Percentiles rank a stretch among this genome's conserved stretches.
Conservation (phyloP, 1,139 yeast species). For the Nakaseomyces bracarensis region DNA sequence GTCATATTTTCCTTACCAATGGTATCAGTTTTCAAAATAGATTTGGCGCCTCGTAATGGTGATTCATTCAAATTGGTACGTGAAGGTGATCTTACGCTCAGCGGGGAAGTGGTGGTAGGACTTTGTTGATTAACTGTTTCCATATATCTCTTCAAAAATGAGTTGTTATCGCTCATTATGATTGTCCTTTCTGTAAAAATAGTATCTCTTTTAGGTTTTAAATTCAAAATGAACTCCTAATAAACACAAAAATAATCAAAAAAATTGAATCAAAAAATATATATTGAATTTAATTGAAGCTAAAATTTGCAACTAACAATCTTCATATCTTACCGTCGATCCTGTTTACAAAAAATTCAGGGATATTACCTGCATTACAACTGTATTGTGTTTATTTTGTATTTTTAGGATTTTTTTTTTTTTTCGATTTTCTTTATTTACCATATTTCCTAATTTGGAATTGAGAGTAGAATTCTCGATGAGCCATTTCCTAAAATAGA, state of each 20-base stretch:
- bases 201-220: no score
- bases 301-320: neutral
- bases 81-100: neutral
- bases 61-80: constrained; percentile 5
- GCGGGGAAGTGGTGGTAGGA: neutral
- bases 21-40: neutral
- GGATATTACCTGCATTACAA: no score
- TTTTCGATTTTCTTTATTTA: constrained; percentile 7
- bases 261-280: no score
- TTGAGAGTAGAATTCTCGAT: neutral
- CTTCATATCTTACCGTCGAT: no score
- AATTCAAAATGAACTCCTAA: no score
- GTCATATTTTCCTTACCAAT: constrained; percentile 10
- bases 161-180: constrained; percentile 12
- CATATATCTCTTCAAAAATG: constrained; percentile 26
- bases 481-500: constrained; percentile 1
- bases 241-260: no score
- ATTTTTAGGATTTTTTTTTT: neutral
- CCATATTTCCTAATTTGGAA: constrained; percentile 11
- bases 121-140: constrained; percentile 10
- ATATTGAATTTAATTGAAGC: no score
- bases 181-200: neutral
- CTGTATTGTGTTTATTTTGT: neutral
- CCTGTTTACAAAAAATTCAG: neutral
- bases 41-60: constrained; percentile 12